A percentile compares a stretch with the other conserved stretches of the same genome.
Evolutionary conservation across 2,329 filamentous ascomycete species (phyloP).

Genomic region (Alternaria dauci): DNA sequence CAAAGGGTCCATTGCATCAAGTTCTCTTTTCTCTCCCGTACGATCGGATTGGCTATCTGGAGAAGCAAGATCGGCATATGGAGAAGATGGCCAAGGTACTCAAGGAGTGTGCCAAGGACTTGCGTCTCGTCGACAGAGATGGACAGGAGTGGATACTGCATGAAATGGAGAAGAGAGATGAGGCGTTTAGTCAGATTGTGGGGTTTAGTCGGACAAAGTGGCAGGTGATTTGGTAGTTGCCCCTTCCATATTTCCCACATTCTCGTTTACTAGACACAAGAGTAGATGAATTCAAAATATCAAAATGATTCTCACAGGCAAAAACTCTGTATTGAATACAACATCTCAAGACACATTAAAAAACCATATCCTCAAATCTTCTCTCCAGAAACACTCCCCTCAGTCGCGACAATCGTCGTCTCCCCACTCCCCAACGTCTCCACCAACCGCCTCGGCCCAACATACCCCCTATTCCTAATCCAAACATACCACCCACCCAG

Average conservation of each 20-base stretch:
- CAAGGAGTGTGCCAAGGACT: slow-evolving; percentile 29
- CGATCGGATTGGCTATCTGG: slow-evolving; percentile 26
- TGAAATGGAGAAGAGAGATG: slow-evolving; percentile 36
- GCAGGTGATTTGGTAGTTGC: slow-evolving; percentile 42
- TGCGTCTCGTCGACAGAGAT: slow-evolving; percentile 23
- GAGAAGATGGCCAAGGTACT: slow-evolving; percentile 27
- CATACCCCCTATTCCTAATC: slow-evolving; percentile 51
- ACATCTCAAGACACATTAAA: no score
- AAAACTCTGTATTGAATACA: no score
- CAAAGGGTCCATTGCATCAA: slow-evolving; percentile 17
- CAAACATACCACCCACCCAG: slow-evolving; percentile 56
- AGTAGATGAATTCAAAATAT: not conserved
- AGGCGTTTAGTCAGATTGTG: slow-evolving; percentile 44
- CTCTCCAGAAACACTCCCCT: not conserved
- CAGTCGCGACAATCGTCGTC: not conserved
- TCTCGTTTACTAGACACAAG: not conserved
- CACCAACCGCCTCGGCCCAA: slow-evolving; percentile 45
- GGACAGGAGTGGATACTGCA: slow-evolving; percentile 25
- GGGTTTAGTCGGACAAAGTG: slow-evolving; percentile 39
- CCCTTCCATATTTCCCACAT: not conserved
- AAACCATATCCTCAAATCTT: not conserved
- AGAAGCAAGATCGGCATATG: slow-evolving; percentile 37
- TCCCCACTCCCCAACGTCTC: slow-evolving; percentile 26
- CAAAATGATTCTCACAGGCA: not conserved
- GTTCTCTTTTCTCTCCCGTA: slow-evolving; percentile 28